These are phyloP conservation scores for Sporothrix pseudoabietina DNA, from an alignment of 2,329 filamentous ascomycete genomes.

Conservation along the genomic window DNA sequence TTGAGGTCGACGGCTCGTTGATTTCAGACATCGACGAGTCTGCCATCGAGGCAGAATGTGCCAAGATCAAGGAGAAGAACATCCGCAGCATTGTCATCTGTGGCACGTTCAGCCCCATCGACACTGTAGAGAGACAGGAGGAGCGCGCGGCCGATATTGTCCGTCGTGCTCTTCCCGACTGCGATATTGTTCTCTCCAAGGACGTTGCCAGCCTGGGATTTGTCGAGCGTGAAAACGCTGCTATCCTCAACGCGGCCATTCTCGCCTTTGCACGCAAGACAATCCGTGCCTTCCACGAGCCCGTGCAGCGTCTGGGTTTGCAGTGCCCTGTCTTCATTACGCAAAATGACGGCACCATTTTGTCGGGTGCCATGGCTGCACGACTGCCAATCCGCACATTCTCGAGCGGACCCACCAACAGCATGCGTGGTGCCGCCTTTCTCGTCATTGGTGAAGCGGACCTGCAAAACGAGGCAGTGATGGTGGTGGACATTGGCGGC, in stretches of 20 bases:
- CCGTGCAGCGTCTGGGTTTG: conserved; percentile 53
- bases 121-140: conserved; percentile 52
- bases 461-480: conserved; percentile 44
- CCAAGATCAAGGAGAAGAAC: conserved; percentile 45
- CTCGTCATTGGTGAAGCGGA: conserved; percentile 46
- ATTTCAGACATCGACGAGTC: conserved; percentile 50
- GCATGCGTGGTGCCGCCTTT: conserved; percentile 64
- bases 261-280: conserved; percentile 59
- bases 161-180: conserved; percentile 44
- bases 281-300: conserved; percentile 57
- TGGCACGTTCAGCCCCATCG: conserved; percentile 58
- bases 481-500: conserved; percentile 68
- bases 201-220: conserved; percentile 58
- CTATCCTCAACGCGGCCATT: conserved; percentile 65
- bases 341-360: conserved; percentile 65
- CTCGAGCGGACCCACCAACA: conserved; percentile 65
- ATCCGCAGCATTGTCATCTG: conserved; percentile 53
- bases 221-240: conserved; percentile 65
- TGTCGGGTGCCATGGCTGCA: conserved; percentile 56
- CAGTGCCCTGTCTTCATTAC: conserved; percentile 61
- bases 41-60: conserved; percentile 47
- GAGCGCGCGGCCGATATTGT: conserved; percentile 51
- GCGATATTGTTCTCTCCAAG: conserved; percentile 54
- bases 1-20: conserved; percentile 54
- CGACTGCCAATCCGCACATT: conserved; percentile 63